These are phyloP conservation scores for Aspergillus glaucus DNA, from an alignment of 2,329 filamentous ascomycete species.

Conservation along the genomic window DNA sequence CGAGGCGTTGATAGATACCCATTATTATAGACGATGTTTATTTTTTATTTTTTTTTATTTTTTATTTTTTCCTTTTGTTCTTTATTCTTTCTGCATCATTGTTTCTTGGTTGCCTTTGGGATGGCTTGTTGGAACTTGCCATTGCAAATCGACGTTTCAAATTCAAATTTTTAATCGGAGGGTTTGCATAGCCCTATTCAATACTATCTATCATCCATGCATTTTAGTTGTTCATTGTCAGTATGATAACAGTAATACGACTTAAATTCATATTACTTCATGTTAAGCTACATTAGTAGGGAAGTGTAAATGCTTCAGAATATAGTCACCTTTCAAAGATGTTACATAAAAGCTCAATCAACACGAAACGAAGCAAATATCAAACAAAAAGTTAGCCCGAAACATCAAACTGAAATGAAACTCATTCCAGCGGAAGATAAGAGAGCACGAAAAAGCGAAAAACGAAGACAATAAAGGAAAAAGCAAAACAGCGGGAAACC, in stretches of 20 bases:
- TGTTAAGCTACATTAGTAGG: no score
- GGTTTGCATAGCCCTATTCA: not conserved
- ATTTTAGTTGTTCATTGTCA: no score
- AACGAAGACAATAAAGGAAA: not conserved
- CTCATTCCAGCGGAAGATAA: not conserved
- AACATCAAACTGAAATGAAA: not conserved
- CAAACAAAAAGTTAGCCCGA: no score
- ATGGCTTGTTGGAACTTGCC: slow-evolving; percentile 6
- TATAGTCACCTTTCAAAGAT: no score
- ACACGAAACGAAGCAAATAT: no score
- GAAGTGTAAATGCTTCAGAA: no score
- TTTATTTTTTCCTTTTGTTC: slow-evolving; percentile 8
- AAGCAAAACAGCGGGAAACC: not conserved
- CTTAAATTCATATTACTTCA: no score
- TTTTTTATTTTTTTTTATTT: slow-evolving; percentile 14
- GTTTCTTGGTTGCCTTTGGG: slow-evolving; percentile 9
- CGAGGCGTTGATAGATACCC: slow-evolving; percentile 41
- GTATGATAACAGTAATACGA: no score
- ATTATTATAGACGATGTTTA: slow-evolving; percentile 28
- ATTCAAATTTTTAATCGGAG: not conserved
- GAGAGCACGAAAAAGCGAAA: not conserved
- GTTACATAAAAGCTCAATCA: no score
- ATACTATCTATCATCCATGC: no score
- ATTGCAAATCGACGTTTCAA: slow-evolving; percentile 1
- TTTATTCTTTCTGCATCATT: slow-evolving; percentile 11